A percentile compares a stretch with the other conserved stretches of the same genome.
Evolutionary conservation across 352 stramenopile genomes (phyloP).

Genomic region (Pythium phragmiticola): DNA sequence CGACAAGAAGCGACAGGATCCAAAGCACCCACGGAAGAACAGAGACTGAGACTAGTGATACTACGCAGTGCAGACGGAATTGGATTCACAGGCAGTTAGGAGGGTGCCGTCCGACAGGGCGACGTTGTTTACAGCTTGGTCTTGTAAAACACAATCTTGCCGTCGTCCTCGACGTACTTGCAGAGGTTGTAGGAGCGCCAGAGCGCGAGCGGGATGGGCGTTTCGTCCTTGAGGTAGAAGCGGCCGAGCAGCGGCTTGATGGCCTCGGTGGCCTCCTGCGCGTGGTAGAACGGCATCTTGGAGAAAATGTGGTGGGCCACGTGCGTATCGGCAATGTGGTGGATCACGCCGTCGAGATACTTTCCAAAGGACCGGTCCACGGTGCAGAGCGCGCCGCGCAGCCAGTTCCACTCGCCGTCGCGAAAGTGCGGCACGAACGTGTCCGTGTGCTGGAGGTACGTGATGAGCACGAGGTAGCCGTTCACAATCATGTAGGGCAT

Average conservation of each 20-base stretch:
- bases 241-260: slow-evolving; percentile 93
- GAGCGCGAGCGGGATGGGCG: slow-evolving; percentile 86
- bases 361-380: slow-evolving; percentile 96
- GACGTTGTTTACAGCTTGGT: slow-evolving; percentile 36
- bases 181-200: slow-evolving; percentile 92
- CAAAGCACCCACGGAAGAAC: neutral
- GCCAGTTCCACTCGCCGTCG: slow-evolving; percentile 94
- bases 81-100: neutral
- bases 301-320: slow-evolving; percentile 98
- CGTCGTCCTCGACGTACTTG: slow-evolving; percentile 94
- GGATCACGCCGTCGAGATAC: slow-evolving; percentile 96
- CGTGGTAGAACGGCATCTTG: slow-evolving; percentile 99
- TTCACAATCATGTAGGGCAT: slow-evolving; percentile 96
- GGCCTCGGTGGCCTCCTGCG: slow-evolving; percentile 92
- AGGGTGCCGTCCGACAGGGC: neutral
- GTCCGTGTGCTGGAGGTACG: slow-evolving; percentile 98
- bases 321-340: slow-evolving; percentile 98
- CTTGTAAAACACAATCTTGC: slow-evolving; percentile 92
- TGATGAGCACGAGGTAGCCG: slow-evolving; percentile 97
- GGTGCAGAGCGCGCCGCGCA: slow-evolving; percentile 95
- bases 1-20: neutral
- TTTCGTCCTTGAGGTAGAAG: slow-evolving; percentile 96
- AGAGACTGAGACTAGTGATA: neutral
- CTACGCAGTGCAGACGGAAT: neutral
- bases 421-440: slow-evolving; percentile 97